phyloP scores from a whole-genome alignment of 768 basidiomycete species.

The Galerina sulciceps region DNA sequence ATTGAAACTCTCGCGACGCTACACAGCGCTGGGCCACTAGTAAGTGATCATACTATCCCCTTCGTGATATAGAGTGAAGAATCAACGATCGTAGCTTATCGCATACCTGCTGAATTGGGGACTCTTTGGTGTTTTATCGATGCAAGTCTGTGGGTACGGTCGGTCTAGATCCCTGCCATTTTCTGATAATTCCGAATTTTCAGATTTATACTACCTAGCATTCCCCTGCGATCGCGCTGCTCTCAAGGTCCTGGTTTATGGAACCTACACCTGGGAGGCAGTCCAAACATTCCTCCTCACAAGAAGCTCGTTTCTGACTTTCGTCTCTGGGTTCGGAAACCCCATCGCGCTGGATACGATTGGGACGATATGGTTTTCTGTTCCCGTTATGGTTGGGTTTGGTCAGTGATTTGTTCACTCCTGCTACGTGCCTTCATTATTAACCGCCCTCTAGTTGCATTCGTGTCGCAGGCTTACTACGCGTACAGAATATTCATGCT shows the following conservation, averaged over 20 bases:
- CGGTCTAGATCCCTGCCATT: too few species aligned
- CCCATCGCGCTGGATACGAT: not conserved
- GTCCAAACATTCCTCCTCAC: not conserved
- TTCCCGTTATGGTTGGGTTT: not conserved
- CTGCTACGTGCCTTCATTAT: not conserved
- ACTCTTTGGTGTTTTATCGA: not conserved
- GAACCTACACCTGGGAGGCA: not conserved
- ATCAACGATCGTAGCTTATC: not conserved
- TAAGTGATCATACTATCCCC: too few species aligned
- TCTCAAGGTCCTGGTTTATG: not conserved
- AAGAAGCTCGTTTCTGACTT: not conserved
- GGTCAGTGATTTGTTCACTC: not conserved
- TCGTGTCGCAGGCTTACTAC: not conserved
- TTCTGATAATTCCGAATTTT: not conserved
- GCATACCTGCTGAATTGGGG: not conserved
- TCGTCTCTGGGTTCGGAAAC: not conserved
- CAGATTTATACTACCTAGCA: not conserved
- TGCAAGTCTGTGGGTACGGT: not conserved
- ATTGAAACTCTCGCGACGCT: too few species aligned
- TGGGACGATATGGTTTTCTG: not conserved
- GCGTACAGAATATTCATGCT: not conserved
- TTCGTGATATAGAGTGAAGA: too few species aligned
- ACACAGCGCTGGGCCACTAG: too few species aligned
- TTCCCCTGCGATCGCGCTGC: not conserved
- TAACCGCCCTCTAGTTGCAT: not conserved